These are phyloP conservation scores for Alternaria sp. DNA, from an alignment of 2,329 filamentous ascomycete species.

Conservation along the genomic window DNA sequence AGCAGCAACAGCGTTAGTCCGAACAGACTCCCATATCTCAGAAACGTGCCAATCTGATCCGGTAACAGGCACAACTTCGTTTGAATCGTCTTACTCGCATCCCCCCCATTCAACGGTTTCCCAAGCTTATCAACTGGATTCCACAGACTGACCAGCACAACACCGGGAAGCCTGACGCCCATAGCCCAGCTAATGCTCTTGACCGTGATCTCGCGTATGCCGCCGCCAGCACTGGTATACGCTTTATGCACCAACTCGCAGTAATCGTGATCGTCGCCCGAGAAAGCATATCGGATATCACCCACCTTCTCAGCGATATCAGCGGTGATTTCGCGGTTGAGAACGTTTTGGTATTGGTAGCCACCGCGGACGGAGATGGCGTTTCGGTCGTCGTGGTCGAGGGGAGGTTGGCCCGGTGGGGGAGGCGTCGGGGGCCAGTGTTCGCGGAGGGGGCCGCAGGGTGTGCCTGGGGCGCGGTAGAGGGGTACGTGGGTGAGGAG, in stretches of 20 bases:
- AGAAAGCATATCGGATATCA: conserved; percentile 85
- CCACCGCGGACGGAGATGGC: conserved; percentile 78
- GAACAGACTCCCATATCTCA: conserved; percentile 74
- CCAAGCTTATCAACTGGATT: conserved; percentile 76
- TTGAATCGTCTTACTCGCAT: conserved; percentile 70
- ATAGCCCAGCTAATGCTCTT: conserved; percentile 97
- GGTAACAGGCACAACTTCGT: conserved; percentile 90
- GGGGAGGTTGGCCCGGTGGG: conserved; percentile 64
- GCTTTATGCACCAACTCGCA: conserved; percentile 84
- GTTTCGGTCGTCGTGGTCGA: conserved; percentile 71
- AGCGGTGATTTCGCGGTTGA: conserved; percentile 76
- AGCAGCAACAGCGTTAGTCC: conserved; percentile 59
- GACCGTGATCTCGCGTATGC: conserved; percentile 81
- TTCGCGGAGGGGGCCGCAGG: conserved; percentile 87
- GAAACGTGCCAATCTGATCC: conserved; percentile 83
- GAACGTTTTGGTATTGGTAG: conserved; percentile 97
- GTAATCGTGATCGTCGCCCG: conserved; percentile 97
- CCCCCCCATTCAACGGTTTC: conserved; percentile 41
- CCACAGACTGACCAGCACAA: conserved; percentile 87
- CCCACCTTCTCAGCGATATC: conserved; percentile 79
- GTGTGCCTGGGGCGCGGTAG: conserved; percentile 80
- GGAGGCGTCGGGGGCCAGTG: conserved; percentile 75
- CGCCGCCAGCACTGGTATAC: conserved; percentile 64
- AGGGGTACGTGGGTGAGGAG: conserved; percentile 91
- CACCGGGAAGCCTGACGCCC: conserved; percentile 87